Evolutionary conservation across 495 filamentous ascomycete species (phyloP), one percentile per base, ranked within the genome.

Genomic region (Tricharina praecox): DNA sequence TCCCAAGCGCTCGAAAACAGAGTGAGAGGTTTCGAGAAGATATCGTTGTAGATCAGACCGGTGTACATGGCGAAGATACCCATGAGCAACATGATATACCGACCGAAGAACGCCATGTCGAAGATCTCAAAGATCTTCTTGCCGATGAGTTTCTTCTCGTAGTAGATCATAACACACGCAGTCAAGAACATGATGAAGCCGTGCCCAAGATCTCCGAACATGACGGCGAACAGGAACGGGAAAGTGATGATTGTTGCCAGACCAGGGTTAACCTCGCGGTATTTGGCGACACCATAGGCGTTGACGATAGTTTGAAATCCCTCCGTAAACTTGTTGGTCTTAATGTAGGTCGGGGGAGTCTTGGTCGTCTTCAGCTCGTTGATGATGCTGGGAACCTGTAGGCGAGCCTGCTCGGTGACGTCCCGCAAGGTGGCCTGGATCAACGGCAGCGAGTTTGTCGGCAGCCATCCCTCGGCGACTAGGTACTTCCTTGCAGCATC

Each of bases 241-340:
- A 97, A 96, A 13, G 92, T 99, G 53, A 96, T 76, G 49, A 95
- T 85, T 19, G 92, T 88, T 18, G 86, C 86, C 21, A 95, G 68
- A 45, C 85, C 90, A 49, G 90, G 92, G 67, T 99, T 99, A 67
- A 90, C 83, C 68, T 99, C 90, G 45, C 79, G 78, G 64, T 99
- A 99, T 59, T 93, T 95, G 13, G 88, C 80, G 23, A 88, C 92
- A 56, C 90, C 90, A 61, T 99, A 99, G 40, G 92, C 88, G 56
- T 96, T 85, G 64, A 99, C 85, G 55, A 99, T 99, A 19, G 92
- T 99, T 63, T 99, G 90, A 70, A 99, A 99, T 15, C 75, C 90
- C 55, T 92, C 79, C 3, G 92, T 96, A 62, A 99, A 99, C 64
- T 87, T 93, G 69, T 94, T 99, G 32, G 85, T 95, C 62, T 86